A percentile compares a stretch with the other conserved stretches of the same genome.
Conservation (phyloP, 176 grass and related monocot species). For the Tuctoria greenei region DNA sequence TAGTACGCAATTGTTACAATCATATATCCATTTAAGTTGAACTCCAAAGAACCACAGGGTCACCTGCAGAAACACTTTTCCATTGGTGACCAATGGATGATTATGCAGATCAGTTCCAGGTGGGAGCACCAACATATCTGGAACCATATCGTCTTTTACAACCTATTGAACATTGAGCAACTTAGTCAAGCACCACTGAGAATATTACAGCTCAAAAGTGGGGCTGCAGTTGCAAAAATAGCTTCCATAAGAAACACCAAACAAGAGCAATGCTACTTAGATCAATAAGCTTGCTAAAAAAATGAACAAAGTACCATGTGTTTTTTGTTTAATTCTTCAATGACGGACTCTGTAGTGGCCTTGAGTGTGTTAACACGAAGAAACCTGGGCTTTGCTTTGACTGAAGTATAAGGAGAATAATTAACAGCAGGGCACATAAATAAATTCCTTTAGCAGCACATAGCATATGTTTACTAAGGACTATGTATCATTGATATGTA, state of each 20-base stretch:
- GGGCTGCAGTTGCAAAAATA: constrained; percentile 9
- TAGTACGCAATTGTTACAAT: background rate
- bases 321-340: constrained; percentile 67
- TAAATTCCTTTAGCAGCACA: background rate
- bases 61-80: constrained; percentile 78
- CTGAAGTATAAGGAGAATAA: constrained; percentile 54
- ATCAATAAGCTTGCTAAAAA: constrained; percentile 25
- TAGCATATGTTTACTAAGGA: constrained; percentile 7
- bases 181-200: constrained; percentile 9
- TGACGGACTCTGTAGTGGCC: constrained; percentile 57
- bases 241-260: background rate
- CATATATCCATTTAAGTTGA: background rate
- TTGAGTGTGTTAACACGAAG: constrained; percentile 86
- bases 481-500: background rate
- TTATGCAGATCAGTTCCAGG: constrained; percentile 85
- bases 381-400: constrained; percentile 67
- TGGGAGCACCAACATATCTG: constrained; percentile 68
- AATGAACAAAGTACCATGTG: constrained; percentile 45
- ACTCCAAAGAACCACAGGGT: constrained; percentile 26
- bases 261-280: background rate
- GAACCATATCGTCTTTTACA: constrained; percentile 61
- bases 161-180: constrained; percentile 50
- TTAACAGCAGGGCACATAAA: constrained; percentile 10
- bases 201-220: constrained; percentile 11
- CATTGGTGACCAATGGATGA: constrained; percentile 73